Percentiles rank a stretch among this genome's conserved stretches.
These are phyloP conservation scores for Erigeron canadensis DNA, from an alignment of 129 eudicot species.

Conservation along the genomic window DNA sequence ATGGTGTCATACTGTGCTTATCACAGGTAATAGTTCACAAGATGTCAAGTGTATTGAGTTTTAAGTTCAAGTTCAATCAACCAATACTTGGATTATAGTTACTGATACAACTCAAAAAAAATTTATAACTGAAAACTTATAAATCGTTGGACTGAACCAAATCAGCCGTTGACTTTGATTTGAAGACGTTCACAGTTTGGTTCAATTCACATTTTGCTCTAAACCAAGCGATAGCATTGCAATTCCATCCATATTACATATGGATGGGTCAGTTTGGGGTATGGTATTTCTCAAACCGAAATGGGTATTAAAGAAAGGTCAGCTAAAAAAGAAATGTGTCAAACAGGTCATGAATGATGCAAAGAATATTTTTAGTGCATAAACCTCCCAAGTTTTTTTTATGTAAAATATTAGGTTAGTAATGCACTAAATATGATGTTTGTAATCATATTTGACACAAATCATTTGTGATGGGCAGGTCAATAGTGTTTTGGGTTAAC, in stretches of 20 bases:
- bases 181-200: neutral
- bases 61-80: neutral
- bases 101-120: neutral
- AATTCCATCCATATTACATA: neutral
- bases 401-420: neutral
- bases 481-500: neutral
- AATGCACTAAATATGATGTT: neutral
- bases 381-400: neutral
- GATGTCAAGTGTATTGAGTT: neutral
- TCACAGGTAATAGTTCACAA: conserved; percentile 61
- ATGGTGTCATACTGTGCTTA: conserved; percentile 97
- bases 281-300: neutral
- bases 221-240: neutral
- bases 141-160: neutral
- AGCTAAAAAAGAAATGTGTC: neutral
- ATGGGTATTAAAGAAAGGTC: neutral
- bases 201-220: neutral
- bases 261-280: neutral
- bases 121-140: neutral
- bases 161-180: neutral
- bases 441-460: neutral
- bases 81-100: neutral
- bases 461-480: neutral
- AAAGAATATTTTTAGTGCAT: no score
- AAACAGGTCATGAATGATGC: neutral